Conservation (phyloP, 2,329 filamentous ascomycete species). For the Fusarium phyllophilum region DNA sequence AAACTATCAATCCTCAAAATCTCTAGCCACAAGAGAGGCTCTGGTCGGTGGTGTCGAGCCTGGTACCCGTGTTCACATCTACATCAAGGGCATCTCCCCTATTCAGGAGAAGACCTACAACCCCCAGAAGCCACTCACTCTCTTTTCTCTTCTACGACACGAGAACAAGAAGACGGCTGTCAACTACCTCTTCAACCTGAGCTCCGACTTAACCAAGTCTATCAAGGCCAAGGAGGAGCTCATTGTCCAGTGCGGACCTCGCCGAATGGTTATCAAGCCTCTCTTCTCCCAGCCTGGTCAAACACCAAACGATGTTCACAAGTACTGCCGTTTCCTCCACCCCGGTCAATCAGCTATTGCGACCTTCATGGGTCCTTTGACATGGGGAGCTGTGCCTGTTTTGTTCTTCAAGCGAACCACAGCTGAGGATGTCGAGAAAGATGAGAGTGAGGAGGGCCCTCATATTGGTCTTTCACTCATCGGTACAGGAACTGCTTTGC, state of each 20-base stretch:
- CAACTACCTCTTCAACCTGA: constrained; percentile 90
- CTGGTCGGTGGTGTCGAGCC: constrained; percentile 87
- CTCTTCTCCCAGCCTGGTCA: constrained; percentile 90
- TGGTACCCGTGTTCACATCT: constrained; percentile 83
- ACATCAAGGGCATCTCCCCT: constrained; percentile 68
- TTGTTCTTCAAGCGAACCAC: constrained; percentile 81
- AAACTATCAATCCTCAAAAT: constrained; percentile 89
- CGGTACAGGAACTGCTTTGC: constrained; percentile 86
- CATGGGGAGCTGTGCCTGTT: constrained; percentile 91
- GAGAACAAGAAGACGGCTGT: constrained; percentile 93
- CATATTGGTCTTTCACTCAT: constrained; percentile 74
- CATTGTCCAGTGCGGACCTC: constrained; percentile 89
- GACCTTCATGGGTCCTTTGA: constrained; percentile 88
- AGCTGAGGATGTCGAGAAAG: constrained; percentile 54
- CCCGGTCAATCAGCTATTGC: constrained; percentile 90
- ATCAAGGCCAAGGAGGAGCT: constrained; percentile 93
- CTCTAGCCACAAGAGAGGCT: constrained; percentile 80
- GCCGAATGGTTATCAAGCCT: constrained; percentile 87
- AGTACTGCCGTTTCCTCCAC: constrained; percentile 91
- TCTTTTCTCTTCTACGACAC: constrained; percentile 90
- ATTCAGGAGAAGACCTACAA: constrained; percentile 59
- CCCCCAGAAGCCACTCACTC: constrained; percentile 67
- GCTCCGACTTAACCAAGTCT: constrained; percentile 77
- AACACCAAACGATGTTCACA: constrained; percentile 96
- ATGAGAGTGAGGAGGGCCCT: constrained; percentile 55